Evolutionary conservation across 805 yeast species (phyloP), one percentile per base, ranked within the genome.

Genomic region (Candida andamanensis): DNA sequence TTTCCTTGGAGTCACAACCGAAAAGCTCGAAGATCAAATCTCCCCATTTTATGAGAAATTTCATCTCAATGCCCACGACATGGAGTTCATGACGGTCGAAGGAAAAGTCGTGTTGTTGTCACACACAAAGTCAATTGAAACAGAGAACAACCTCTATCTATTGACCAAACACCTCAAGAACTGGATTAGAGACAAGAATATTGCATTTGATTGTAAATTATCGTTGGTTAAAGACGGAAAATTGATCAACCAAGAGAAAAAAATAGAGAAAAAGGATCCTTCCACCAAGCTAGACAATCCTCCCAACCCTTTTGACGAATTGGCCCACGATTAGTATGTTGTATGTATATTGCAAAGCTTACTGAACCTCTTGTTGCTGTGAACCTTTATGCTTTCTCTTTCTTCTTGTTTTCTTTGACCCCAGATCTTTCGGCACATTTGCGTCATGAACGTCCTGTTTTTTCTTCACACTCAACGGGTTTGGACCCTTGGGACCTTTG

Each of bases 401-500:
- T 37, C 51, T 50, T 32, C 50, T 50, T 23, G 43, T 44, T 29
- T 30, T 31, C 4, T 30, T 22, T 26, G 29, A 14, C 11, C 20
- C 17, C 15, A 24, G 32, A 24, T 31, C 32, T 7, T 15, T 24
- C 4, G 30, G 45, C 8, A 15, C 17, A 10, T n/a, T 15, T 8
- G 17, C 21, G 9, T 5, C 26, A n/a, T 24, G 25, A 3, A 20
- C 23, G n/a, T 40, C 56, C n/a, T 32, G 49, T 55, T 73, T 74
- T 63, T 78, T 81, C 67, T 81, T 86, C 32, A 86, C 65, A 61
- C 97, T 87, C 46, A 90, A 63, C 1, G 97, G 97, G 53, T 90
- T 90, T 5, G 96, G 95, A 18, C 73, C 89, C 45, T 78, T 82
- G 8, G 86, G 81, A 3, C 89, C 87, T 46, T 67, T 76, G 39